phyloP scores from a whole-genome alignment of 192 early-diverging fungal genomes.

The Jimgerdemannia flammicorona region DNA sequence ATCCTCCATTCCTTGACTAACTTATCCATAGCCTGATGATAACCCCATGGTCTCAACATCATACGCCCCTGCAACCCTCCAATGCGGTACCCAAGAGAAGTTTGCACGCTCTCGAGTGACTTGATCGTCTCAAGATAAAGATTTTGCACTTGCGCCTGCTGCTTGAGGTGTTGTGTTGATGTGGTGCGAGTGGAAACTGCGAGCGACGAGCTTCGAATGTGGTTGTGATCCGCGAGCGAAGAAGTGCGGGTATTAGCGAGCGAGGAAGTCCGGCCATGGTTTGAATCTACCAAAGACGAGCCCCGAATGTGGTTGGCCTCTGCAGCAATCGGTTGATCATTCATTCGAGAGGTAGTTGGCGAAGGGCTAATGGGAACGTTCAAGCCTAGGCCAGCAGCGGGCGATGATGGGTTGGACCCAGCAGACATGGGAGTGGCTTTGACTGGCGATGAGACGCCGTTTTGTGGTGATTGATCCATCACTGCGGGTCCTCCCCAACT shows the following conservation, averaged over 20 bases:
- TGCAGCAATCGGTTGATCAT: not conserved
- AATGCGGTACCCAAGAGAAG: not conserved
- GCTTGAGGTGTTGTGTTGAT: not conserved
- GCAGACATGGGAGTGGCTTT: not conserved
- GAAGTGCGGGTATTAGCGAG: no score
- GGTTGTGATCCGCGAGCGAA: no score
- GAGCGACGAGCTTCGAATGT: not conserved
- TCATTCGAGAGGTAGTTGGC: not conserved
- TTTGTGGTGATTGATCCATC: not conserved
- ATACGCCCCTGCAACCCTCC: not conserved
- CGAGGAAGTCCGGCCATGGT: no score
- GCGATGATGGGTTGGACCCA: not conserved
- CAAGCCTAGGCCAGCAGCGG: not conserved
- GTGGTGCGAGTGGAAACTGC: not conserved
- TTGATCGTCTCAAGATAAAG: not conserved
- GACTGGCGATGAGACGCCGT: not conserved
- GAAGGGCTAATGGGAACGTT: not conserved
- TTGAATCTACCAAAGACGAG: not conserved
- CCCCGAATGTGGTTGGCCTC: not conserved
- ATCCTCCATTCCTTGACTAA: not conserved
- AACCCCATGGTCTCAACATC: not conserved
- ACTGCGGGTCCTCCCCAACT: constrained; percentile 37
- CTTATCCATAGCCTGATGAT: not conserved
- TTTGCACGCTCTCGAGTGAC: not conserved
- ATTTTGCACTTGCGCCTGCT: not conserved